These are phyloP conservation scores for Ophiostoma quercus DNA, from an alignment of 2,329 filamentous ascomycete species.

Conservation along the genomic window DNA sequence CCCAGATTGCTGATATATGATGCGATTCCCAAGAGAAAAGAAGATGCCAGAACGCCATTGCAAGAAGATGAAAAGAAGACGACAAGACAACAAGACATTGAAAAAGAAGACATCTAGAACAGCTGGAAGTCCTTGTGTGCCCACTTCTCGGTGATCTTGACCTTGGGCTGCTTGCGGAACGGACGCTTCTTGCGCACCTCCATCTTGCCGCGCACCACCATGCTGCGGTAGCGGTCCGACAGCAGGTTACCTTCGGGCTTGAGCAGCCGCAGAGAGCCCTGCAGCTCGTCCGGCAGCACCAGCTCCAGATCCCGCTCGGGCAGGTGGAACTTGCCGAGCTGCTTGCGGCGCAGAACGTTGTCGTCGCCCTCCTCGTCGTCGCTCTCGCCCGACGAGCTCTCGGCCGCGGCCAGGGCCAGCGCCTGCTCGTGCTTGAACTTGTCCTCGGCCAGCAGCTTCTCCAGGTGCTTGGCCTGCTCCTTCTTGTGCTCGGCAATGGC, in stretches of 20 bases:
- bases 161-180: constrained; percentile 77
- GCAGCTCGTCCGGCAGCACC: constrained; percentile 73
- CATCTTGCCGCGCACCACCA: constrained; percentile 83
- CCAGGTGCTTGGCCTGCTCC: constrained; percentile 65
- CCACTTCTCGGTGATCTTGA: constrained; percentile 90
- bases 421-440: constrained; percentile 53
- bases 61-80: constrained; percentile 8
- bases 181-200: constrained; percentile 74
- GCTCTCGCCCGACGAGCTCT: constrained; percentile 39
- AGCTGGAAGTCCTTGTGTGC: constrained; percentile 88
- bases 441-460: constrained; percentile 65
- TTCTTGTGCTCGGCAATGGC: constrained; percentile 67
- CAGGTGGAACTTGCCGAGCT: constrained; percentile 67
- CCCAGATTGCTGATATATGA: constrained; percentile 10
- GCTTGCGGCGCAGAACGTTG: constrained; percentile 60
- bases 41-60: constrained; percentile 10
- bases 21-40: background rate
- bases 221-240: constrained; percentile 82
- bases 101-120: constrained; percentile 22
- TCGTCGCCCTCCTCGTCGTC: constrained; percentile 59
- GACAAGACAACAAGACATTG: constrained; percentile 6
- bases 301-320: constrained; percentile 78
- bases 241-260: constrained; percentile 96
- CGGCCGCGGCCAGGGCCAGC: constrained; percentile 44
- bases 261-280: constrained; percentile 73